Evolutionary conservation across 441 rosid genomes (phyloP), one percentile per base, ranked within the genome.

Genomic region (Eutrema salsugineum): DNA sequence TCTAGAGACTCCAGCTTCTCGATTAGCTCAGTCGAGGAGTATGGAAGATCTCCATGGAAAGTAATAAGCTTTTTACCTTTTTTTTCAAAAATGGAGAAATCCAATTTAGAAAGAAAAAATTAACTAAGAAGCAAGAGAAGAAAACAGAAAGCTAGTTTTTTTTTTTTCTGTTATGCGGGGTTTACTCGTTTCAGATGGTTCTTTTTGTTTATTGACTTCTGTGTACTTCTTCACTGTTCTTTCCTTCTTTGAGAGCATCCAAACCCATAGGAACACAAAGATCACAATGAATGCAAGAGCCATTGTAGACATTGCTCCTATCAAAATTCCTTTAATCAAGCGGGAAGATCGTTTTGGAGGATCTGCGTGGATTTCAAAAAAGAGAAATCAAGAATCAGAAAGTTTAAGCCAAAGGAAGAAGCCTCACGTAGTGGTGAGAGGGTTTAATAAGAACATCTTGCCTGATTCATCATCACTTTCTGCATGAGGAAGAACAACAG

Each of bases 1-100:
- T 94, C 91, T 69, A 94, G 99, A 75, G 88, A 80, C 83, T 94
- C 99, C 19, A 94, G 86, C 84, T 94, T 94, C 80, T 94, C 99
- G 14, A 94, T 87, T 44, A 91, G 83, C 82, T 94, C 97, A 24
- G 83, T 77, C 0, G 98, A 89, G 2, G 93, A 83, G 70, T 94
- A 94, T 10, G 97, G 98, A 79, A 94, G 80, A 82, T 94, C 98
- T 6, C 98, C 97, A 48, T 89, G 98, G 81, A 94, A 94, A 59
- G 98, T 94, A 55, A 94, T 87, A 22, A 94, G 93, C 83, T 90
- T 94, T 11, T 90, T 83, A 56, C 92, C 97, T 87, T 72, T 33
- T 16, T 54, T 9, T 15, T 4, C 44, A 27, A 10, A 60, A 16
- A 44, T 6, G 17, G 35, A 63, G 50, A 38, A n/a, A 43, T 14